Evolutionary conservation across 352 stramenopile genomes (phyloP).

Genomic region (Phytophthora multivora): DNA sequence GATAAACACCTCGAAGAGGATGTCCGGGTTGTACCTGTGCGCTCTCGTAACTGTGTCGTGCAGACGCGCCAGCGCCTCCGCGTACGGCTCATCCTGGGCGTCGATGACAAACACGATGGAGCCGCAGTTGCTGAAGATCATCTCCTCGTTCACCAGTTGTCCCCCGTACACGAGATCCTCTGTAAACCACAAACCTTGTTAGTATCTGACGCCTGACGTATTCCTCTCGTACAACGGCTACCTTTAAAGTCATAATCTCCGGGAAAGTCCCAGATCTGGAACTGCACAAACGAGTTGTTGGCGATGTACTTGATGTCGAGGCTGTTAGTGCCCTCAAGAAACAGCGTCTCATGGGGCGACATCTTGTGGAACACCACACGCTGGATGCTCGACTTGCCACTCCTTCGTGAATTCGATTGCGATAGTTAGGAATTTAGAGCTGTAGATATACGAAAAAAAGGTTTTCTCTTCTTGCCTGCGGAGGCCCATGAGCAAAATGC

Average conservation of each 20-base stretch:
- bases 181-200: slow-evolving; percentile 3
- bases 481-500: slow-evolving; percentile 98
- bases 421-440: slow-evolving; percentile 1
- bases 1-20: slow-evolving; percentile 99
- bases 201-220: neutral
- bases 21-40: slow-evolving; percentile 94
- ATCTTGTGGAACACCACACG: slow-evolving; percentile 99
- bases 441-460: neutral
- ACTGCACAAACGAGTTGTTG: slow-evolving; percentile 98
- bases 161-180: slow-evolving; percentile 89
- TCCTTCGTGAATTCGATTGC: slow-evolving; percentile 35
- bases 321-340: slow-evolving; percentile 89
- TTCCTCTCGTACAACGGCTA: slow-evolving; percentile 3
- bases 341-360: slow-evolving; percentile 98
- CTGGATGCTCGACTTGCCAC: slow-evolving; percentile 91
- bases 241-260: slow-evolving; percentile 94
- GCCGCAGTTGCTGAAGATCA: slow-evolving; percentile 92
- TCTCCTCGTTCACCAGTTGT: slow-evolving; percentile 90
- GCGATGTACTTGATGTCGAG: slow-evolving; percentile 96
- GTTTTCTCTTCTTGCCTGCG: slow-evolving; percentile 53
- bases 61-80: slow-evolving; percentile 85
- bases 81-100: slow-evolving; percentile 94
- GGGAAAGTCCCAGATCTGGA: slow-evolving; percentile 99
- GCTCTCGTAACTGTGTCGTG: slow-evolving; percentile 89
- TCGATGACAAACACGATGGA: slow-evolving; percentile 98